Conservation (phyloP, 2,329 filamentous ascomycete species). For the Pyricularia grisea region DNA sequence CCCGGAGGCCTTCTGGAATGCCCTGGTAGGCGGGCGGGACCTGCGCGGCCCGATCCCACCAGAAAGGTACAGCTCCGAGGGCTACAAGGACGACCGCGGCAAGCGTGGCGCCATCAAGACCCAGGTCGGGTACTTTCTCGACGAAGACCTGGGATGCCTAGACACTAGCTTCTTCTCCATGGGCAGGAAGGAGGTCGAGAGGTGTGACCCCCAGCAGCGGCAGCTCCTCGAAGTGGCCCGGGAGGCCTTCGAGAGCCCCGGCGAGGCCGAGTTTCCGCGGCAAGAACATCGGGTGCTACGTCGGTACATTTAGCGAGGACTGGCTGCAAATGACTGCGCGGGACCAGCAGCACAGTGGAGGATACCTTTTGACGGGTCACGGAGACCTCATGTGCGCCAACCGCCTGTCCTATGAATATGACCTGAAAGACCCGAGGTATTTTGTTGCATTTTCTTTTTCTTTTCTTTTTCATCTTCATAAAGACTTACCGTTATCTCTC, state of each 20-base stretch:
- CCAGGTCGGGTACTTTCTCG: slow-evolving; percentile 9
- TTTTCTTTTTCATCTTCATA: neutral
- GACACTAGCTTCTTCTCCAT: slow-evolving; percentile 10
- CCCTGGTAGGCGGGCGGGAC: slow-evolving; percentile 17
- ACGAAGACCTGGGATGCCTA: slow-evolving; percentile 4
- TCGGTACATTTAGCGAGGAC: slow-evolving; percentile 22
- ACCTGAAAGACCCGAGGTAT: neutral
- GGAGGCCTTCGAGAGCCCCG: slow-evolving; percentile 10
- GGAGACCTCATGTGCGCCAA: slow-evolving; percentile 7
- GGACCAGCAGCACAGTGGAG: slow-evolving; percentile 14
- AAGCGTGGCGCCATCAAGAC: neutral
- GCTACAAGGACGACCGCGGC: slow-evolving; percentile 15
- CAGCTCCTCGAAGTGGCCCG: slow-evolving; percentile 13
- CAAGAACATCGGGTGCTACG: slow-evolving; percentile 19
- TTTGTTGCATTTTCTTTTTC: neutral
- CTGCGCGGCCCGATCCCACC: slow-evolving; percentile 20
- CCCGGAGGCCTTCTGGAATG: slow-evolving; percentile 19
- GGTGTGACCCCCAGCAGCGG: slow-evolving; percentile 11
- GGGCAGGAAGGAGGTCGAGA: slow-evolving; percentile 6
- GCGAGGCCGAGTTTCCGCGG: slow-evolving; percentile 19
- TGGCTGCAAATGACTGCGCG: slow-evolving; percentile 15
- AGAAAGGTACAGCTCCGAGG: slow-evolving; percentile 20
- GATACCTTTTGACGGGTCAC: slow-evolving; percentile 16
- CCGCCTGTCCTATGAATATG: neutral
- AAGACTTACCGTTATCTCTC: neutral